Evolutionary conservation across 1,284 basidiomycete species (phyloP).

Genomic region (Tilletia indica): DNA sequence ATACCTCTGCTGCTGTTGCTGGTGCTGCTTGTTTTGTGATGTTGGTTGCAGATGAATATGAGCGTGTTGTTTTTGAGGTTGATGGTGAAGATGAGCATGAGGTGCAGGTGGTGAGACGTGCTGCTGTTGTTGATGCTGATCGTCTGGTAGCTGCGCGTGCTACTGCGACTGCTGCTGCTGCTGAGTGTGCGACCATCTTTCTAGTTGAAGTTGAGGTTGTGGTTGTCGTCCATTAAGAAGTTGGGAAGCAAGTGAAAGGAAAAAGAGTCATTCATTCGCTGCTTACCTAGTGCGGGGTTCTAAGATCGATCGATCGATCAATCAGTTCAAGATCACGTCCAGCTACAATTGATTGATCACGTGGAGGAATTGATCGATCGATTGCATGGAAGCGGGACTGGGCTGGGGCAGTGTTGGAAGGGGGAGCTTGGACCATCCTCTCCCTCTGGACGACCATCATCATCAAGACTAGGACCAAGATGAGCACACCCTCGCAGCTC

Average conservation of each 20-base stretch:
- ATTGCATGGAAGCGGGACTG: not conserved
- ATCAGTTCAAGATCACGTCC: not conserved
- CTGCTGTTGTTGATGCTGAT: not conserved
- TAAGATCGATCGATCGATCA: too few species aligned
- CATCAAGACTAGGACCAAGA: constrained; percentile 19
- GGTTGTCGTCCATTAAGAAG: not conserved
- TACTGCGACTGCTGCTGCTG: not conserved
- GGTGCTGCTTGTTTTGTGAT: constrained; percentile 15
- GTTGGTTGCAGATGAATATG: not conserved
- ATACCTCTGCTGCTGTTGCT: constrained; percentile 10
- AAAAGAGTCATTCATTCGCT: not conserved
- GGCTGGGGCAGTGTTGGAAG: too few species aligned
- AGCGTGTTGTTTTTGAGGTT: constrained; percentile 20
- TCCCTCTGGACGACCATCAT: not conserved
- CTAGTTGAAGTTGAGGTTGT: not conserved
- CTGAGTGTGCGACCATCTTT: constrained; percentile 1
- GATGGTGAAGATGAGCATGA: constrained; percentile 21
- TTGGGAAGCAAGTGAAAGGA: not conserved
- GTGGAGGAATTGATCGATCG: constrained; percentile 11
- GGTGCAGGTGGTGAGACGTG: constrained; percentile 21
- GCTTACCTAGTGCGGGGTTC: too few species aligned
- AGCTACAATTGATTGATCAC: too few species aligned
- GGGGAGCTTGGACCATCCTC: not conserved
- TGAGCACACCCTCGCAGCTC: constrained; percentile 45
- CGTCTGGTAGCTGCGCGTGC: constrained; percentile 2